Conservation (phyloP, 306 rosid genomes). For the Cucumis cinereus region DNA sequence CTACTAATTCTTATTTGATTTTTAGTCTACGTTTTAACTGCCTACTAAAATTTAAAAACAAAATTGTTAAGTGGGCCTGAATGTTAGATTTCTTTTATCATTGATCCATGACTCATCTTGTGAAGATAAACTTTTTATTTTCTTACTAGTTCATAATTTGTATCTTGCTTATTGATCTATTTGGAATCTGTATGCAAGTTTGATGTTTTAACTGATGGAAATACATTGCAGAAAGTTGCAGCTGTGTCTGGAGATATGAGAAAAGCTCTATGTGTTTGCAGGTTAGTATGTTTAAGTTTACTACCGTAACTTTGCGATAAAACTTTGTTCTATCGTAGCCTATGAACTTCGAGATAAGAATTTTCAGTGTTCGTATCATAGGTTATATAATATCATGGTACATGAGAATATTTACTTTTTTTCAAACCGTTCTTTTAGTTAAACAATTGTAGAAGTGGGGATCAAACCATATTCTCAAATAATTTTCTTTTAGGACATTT, state of each 20-base stretch:
- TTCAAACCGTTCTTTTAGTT: too few relatives aligned
- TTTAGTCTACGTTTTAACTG: background rate
- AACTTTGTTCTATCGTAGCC: background rate
- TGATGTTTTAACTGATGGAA: background rate
- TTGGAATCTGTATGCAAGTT: background rate
- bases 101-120: background rate
- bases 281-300: conserved; percentile 29
- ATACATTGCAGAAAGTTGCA: conserved; percentile 75
- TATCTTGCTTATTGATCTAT: background rate
- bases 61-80: background rate
- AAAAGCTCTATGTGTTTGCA: conserved; percentile 70
- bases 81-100: background rate
- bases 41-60: background rate
- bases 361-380: background rate
- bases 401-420: background rate
- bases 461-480: background rate
- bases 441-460: too few relatives aligned
- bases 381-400: background rate
- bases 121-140: background rate
- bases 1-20: background rate
- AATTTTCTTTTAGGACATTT: background rate
- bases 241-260: conserved; percentile 97
- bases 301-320: background rate
- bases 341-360: background rate
- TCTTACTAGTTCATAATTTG: background rate